Base-by-base conservation (phyloP, 2,329 filamentous ascomycete species). In the Lasiodiplodia theobromae region DNA sequence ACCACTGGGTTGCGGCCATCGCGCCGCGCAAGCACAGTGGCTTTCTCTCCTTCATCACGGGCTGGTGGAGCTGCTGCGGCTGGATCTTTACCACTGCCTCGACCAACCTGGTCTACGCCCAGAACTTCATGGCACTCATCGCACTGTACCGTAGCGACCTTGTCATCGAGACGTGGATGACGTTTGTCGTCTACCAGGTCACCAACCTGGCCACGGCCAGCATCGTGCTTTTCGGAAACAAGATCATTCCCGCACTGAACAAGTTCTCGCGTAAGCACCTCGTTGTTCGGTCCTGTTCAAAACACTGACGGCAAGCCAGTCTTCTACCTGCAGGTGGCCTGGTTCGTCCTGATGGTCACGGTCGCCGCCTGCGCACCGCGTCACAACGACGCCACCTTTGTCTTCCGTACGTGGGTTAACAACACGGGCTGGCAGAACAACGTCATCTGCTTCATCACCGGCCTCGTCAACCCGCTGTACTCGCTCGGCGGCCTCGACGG, bases 371-470 rank as follows among this genome's bases (percentile, higher is more conserved):
- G 78, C 53, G 83, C 85, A 0, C 82, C 82, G 0, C 78, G 77
- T 1, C 81, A 86, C 67, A 82, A 83, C 21, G 73, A 77, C 60
- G 74, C 78, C 60, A 77, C 81, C n/a, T 86, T 86, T 67, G 85
- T 87, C 23, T 87, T 86, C 72, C 76, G 74, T 47, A 85, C 82
- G 2, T 86, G 83, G 79, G 82, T 85, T 66, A 86, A 86, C 71
- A 82, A 85, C 58, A 86, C 85, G 0, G 84, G 85, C 14, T 86
- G 85, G 85, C 75, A 82, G 40, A 83, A 81, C 67, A 81, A 68
- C 5, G 70, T 62, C 68, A 68, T 71, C 51, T 69, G 68, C 58
- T 71, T 69, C 58, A 69, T 69, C 65, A 69, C 74, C 51, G 67
- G 67, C 16, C 67, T 68, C 16, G 67, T 68, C 58, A 68, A 68